Conservation (phyloP, 768 basidiomycete genomes). For the Russula griseocarnosa region DNA sequence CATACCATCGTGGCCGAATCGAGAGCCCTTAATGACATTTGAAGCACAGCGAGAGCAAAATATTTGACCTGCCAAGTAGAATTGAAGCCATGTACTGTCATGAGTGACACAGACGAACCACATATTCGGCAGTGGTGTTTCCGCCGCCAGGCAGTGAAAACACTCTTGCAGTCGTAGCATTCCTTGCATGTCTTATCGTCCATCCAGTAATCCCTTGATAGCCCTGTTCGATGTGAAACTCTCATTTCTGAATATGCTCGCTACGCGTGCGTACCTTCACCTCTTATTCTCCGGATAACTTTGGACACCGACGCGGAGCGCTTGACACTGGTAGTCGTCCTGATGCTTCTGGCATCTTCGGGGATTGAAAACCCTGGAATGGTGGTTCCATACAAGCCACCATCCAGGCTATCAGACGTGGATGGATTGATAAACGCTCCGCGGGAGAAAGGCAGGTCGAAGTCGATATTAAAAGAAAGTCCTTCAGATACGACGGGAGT, state of each 20-base stretch:
- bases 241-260: conserved; percentile 9
- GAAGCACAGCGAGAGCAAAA: conserved; percentile 97
- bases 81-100: neutral
- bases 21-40: conserved; percentile 89
- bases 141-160: conserved; percentile 90
- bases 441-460: conserved; percentile 56
- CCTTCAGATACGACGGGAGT: conserved; percentile 82
- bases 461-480: conserved; percentile 62
- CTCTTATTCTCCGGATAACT: conserved; percentile 83
- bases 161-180: conserved; percentile 92
- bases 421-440: conserved; percentile 48
- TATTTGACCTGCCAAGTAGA: conserved; percentile 71
- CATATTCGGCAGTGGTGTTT: conserved; percentile 99
- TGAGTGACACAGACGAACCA: conserved; percentile 45
- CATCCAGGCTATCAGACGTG: conserved; percentile 50
- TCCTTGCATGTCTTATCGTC: conserved; percentile 94
- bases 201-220: conserved; percentile 98
- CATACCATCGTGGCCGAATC: conserved; percentile 94
- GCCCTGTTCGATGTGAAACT: conserved; percentile 43
- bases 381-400: conserved; percentile 62
- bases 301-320: conserved; percentile 83
- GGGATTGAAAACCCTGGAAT: conserved; percentile 92
- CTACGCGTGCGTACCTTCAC: conserved; percentile 61
- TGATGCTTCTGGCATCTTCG: conserved; percentile 85
- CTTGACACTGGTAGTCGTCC: conserved; percentile 66